Base-by-base conservation (phyloP, 306 rosid species). In the Parietaria judaica region DNA sequence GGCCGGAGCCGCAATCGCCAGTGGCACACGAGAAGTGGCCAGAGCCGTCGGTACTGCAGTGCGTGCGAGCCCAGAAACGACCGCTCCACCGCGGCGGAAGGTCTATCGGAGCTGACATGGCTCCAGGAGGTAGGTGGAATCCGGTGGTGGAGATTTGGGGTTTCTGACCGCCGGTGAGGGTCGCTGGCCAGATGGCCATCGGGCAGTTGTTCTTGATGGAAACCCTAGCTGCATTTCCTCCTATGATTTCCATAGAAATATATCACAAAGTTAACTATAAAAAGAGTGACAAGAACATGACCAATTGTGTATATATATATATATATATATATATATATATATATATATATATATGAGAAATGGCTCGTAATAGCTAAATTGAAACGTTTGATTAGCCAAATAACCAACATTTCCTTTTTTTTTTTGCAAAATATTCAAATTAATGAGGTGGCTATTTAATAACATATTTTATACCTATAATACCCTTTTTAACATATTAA, bases 131-230 rank as follows among this genome's bases (percentile, higher is more conserved):
- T 16, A 87, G 41, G 61, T 73, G 71, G 34, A 87, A 82, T 15
- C 92, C 92, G 0, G 92, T 84, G 31, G 54, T 4, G 55, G 86
- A 61, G 8, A 80, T n/a, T 10, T 82, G 89, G 1, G 84, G 74
- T 17, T 59, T 74, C 39, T 73, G 70, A 2, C 15, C 73, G 39
- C 80, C 78, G 3, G 86, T 79, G 17, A 84, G 60, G 58, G 83
- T 77, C 60, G 69, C 92, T 5, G 89, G 89, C 95, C 95, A 87
- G 35, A 84, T 72, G 0, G 82, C 70, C 67, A 60, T 68, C 7
- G 36, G 3, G 62, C 95, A 82, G 3, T 65, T 82, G 70, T 80
- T 87, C 35, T 11, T 78, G 7, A 87, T 63, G 1, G 74, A 72
- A 56, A 83, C 65, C 4, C 66, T 75, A 14, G 78, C 83, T 8